A percentile compares a stretch with the other conserved stretches of the same genome.
Conservation (phyloP, 1,139 yeast genomes). For the Kodamaea ohmeri region DNA sequence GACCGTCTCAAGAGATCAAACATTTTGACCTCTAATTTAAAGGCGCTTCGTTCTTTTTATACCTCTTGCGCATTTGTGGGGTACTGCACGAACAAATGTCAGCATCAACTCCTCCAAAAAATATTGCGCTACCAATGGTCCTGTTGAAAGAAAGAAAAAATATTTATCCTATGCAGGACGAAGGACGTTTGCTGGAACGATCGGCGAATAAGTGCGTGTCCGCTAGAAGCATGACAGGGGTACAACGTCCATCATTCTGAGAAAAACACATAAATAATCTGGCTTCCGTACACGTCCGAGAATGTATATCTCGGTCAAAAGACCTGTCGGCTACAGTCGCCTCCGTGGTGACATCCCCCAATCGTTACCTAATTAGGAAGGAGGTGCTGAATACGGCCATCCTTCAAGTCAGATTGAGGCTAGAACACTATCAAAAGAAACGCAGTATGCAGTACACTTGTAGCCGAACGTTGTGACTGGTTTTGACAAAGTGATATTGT, state of each 20-base stretch:
- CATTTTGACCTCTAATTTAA: background rate
- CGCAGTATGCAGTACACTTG: too few species aligned
- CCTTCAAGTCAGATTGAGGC: background rate
- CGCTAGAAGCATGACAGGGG: too few species aligned
- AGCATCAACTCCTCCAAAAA: slow-evolving; percentile 1
- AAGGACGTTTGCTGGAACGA: background rate
- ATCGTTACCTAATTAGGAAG: slow-evolving; percentile 1
- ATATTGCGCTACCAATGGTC: slow-evolving; percentile 2
- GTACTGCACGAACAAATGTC: slow-evolving; percentile 5
- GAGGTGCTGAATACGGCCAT: slow-evolving; percentile 1
- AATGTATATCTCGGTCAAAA: too few species aligned
- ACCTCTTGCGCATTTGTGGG: background rate
- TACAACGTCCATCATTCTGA: too few species aligned
- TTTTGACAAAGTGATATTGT: too few species aligned
- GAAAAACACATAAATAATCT: too few species aligned
- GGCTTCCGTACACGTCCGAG: too few species aligned
- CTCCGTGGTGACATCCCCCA: background rate
- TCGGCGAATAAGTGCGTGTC: background rate
- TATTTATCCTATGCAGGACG: background rate
- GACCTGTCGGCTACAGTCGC: too few species aligned
- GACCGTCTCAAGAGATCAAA: slow-evolving; percentile 6
- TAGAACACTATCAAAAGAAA: background rate
- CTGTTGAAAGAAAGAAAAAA: background rate
- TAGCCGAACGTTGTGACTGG: too few species aligned
- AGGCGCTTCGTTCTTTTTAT: slow-evolving; percentile 3